These are phyloP conservation scores for Helichrysum umbraculigerum DNA, from an alignment of 129 eudicot species.

Conservation along the genomic window DNA sequence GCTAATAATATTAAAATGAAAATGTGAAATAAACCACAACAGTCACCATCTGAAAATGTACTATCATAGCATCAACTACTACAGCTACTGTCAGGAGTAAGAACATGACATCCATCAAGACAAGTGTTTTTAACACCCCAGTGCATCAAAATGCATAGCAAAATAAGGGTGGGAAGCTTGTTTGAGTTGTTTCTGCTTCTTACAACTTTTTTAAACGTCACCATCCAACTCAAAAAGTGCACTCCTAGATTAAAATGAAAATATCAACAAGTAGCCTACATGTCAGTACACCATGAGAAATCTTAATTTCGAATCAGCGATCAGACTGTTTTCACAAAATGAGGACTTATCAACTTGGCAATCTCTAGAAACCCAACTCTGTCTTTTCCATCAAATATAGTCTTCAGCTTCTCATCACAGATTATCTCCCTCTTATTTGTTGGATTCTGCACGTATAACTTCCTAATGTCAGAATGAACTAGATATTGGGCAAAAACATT, in stretches of 20 bases:
- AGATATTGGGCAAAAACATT: background rate
- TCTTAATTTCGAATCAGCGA: background rate
- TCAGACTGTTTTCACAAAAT: slow-evolving; percentile 41
- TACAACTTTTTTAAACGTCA: slow-evolving; percentile 21
- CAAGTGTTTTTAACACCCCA: background rate
- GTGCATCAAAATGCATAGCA: slow-evolving; percentile 19
- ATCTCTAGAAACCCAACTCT: slow-evolving; percentile 40
- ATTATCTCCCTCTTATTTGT: slow-evolving; percentile 35
- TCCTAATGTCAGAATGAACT: slow-evolving; percentile 14
- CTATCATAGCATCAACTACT: slow-evolving; percentile 19
- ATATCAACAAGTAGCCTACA: slow-evolving; percentile 22
- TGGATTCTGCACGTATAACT: slow-evolving; percentile 42
- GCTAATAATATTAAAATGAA: background rate
- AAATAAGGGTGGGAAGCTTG: slow-evolving; percentile 11
- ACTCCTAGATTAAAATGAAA: slow-evolving; percentile 29
- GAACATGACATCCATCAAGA: slow-evolving; percentile 4
- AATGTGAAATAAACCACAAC: slow-evolving; percentile 7
- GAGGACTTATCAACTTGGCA: slow-evolving; percentile 42
- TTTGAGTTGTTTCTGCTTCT: slow-evolving; percentile 27
- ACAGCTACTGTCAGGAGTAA: slow-evolving; percentile 11
- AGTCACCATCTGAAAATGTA: slow-evolving; percentile 12
- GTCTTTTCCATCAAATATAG: slow-evolving; percentile 41
- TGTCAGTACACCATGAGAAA: background rate
- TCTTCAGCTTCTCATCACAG: slow-evolving; percentile 49
- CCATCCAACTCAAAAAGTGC: slow-evolving; percentile 20